Conservation (phyloP, 805 yeast genomes). For the Lachancea fermentati region DNA sequence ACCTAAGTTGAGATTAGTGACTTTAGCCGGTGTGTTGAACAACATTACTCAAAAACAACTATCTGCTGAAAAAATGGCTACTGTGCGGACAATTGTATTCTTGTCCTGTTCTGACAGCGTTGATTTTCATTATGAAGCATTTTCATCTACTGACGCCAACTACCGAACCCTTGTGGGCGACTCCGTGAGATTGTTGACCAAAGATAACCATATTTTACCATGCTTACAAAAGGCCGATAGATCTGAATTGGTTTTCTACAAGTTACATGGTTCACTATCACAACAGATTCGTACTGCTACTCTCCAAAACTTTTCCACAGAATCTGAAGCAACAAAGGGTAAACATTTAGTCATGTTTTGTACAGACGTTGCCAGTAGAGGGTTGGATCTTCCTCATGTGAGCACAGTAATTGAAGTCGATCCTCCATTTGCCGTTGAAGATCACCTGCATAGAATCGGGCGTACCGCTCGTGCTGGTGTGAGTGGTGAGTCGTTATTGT, state of each 20-base stretch:
- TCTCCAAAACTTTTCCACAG: slow-evolving; percentile 49
- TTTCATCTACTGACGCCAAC: slow-evolving; percentile 50
- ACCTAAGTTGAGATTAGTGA: slow-evolving; percentile 82
- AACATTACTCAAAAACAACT: slow-evolving; percentile 36
- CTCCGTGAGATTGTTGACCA: slow-evolving; percentile 29
- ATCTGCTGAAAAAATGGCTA: slow-evolving; percentile 15
- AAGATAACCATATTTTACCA: slow-evolving; percentile 28
- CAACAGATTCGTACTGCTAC: slow-evolving; percentile 83
- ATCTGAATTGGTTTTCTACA: slow-evolving; percentile 47
- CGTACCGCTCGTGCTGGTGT: slow-evolving; percentile 98
- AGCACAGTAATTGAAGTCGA: slow-evolving; percentile 87
- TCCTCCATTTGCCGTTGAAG: slow-evolving; percentile 91
- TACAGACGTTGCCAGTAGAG: slow-evolving; percentile 98
- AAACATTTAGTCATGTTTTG: slow-evolving; percentile 72
- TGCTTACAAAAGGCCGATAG: slow-evolving; percentile 31
- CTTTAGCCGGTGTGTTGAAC: slow-evolving; percentile 63
- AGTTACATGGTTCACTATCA: slow-evolving; percentile 85
- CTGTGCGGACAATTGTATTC: slow-evolving; percentile 70
- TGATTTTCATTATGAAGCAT: slow-evolving; percentile 77
- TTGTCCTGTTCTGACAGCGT: slow-evolving; percentile 96
- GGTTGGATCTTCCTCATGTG: slow-evolving; percentile 84
- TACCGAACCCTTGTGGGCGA: slow-evolving; percentile 32
- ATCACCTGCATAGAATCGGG: slow-evolving; percentile 94
- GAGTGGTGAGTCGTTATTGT: slow-evolving; percentile 68
- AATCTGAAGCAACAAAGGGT: slow-evolving; percentile 37